phyloP scores from a whole-genome alignment of 768 basidiomycete genomes.

The Myochromella boudieri region DNA sequence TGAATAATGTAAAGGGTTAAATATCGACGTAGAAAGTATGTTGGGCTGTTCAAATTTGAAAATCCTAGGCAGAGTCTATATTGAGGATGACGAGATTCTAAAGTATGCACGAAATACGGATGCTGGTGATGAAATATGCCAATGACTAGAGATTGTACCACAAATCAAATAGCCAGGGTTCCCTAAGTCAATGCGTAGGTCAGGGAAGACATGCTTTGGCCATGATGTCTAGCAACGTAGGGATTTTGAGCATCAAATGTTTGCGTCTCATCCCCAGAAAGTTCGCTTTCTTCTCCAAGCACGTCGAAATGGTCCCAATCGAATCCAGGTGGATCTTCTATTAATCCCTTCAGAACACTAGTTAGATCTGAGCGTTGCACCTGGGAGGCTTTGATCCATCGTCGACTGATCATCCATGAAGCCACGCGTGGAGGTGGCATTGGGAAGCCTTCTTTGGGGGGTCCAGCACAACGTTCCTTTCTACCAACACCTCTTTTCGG shows the following conservation, averaged over 20 bases:
- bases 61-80: too few relatives aligned
- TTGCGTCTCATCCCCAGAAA: constrained; percentile 27
- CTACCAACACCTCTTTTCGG: constrained; percentile 61
- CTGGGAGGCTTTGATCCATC: constrained; percentile 52
- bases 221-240: constrained; percentile 8
- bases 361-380: constrained; percentile 47
- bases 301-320: constrained; percentile 48
- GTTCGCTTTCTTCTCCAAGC: constrained; percentile 61
- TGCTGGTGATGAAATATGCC: too few relatives aligned
- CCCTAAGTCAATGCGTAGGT: constrained; percentile 32
- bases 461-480: constrained; percentile 52
- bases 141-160: too few relatives aligned
- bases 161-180: too few relatives aligned
- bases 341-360: constrained; percentile 38
- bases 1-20: too few relatives aligned
- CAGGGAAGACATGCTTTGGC: constrained; percentile 29
- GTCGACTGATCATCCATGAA: constrained; percentile 75
- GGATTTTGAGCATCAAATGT: constrained; percentile 4
- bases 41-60: too few relatives aligned
- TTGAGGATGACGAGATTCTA: too few relatives aligned
- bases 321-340: constrained; percentile 47
- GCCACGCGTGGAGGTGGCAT: constrained; percentile 66
- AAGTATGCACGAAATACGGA: too few relatives aligned
- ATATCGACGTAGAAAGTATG: too few relatives aligned
- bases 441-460: constrained; percentile 52